Base-by-base conservation (phyloP, 2,329 filamentous ascomycete genomes). In the Talaromyces sp. region DNA sequence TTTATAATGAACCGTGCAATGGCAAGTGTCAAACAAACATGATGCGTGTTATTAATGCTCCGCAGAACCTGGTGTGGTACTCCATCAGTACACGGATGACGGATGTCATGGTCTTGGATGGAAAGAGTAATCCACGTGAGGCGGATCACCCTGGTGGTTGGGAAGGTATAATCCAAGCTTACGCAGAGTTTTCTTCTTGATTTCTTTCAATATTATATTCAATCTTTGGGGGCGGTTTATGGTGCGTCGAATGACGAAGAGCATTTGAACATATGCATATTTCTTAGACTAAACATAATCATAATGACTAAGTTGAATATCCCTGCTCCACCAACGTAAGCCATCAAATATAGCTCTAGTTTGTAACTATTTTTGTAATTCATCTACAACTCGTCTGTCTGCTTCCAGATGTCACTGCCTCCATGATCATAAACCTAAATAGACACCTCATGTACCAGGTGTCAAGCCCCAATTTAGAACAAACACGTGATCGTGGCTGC, bases 11-110 rank as follows among this genome's bases (percentile, higher is more conserved):
- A 27, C 61, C 65, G 0, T 70, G 68, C 40, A 55, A 59, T 8
- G 67, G 66, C 2, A 63, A 62, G 2, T 70, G 67, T 35, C 66
- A 70, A 52, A 57, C 55, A 3, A 70, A 71, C 30, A 68, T 67
- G 66, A 68, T 69, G 65, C 63, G 67, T 9, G 69, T 71, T 11
- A 52, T 60, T 0, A 62, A 62, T 11, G 30, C 36, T 2, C 68
- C 68, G 7, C 49, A 58, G 10, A 64, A 66, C 44, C 54, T 71
- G 16, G 58, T 65, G 1, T 71, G 64, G 68, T 71, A 70, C 42
- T 69, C 66, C 2, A 65, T 71, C 32, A 65, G 55, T 42, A 70
- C 67, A 1, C 63, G 64, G 10, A 62, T 57, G 54, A 57, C 64
- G 2, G 66, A 70, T 19, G 62, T 65, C 2, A 69, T 71, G 58